Evolutionary conservation across 805 yeast species (phyloP).

Genomic region (Cyberlindnera lachancei): DNA sequence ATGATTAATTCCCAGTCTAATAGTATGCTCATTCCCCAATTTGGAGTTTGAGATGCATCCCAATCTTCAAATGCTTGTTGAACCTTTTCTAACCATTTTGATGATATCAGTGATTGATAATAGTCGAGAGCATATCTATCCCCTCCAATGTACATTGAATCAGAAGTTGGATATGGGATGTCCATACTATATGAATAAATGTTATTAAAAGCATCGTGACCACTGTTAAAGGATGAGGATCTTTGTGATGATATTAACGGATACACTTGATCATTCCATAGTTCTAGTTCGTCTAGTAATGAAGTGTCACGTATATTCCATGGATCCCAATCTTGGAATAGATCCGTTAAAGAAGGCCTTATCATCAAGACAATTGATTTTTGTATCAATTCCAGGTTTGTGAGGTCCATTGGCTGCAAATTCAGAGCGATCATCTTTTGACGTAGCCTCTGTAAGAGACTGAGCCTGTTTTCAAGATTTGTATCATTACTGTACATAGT

Average conservation of each 20-base stretch:
- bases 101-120: conserved; percentile 30
- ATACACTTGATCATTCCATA: conserved; percentile 20
- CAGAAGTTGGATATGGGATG: too few relatives aligned
- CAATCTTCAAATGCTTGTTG: conserved; percentile 26
- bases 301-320: conserved; percentile 23
- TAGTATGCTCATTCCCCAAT: conserved; percentile 30
- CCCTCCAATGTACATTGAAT: too few relatives aligned
- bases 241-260: conserved; percentile 1
- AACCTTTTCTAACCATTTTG: conserved; percentile 30
- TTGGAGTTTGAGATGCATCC: conserved; percentile 32
- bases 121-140: conserved; percentile 15
- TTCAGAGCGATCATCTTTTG: conserved; percentile 1
- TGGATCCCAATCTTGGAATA: conserved; percentile 32
- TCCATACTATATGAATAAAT: too few relatives aligned
- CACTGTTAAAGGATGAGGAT: too few relatives aligned
- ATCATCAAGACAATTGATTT: neutral
- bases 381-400: too few relatives aligned
- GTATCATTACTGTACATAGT: neutral
- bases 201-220: too few relatives aligned
- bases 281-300: conserved; percentile 23
- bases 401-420: too few relatives aligned
- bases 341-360: conserved; percentile 10
- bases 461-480: neutral
- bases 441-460: too few relatives aligned
- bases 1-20: conserved; percentile 35